phyloP scores from a whole-genome alignment of 1,139 yeast genomes.

The Scheffersomyces illinoinensis region DNA sequence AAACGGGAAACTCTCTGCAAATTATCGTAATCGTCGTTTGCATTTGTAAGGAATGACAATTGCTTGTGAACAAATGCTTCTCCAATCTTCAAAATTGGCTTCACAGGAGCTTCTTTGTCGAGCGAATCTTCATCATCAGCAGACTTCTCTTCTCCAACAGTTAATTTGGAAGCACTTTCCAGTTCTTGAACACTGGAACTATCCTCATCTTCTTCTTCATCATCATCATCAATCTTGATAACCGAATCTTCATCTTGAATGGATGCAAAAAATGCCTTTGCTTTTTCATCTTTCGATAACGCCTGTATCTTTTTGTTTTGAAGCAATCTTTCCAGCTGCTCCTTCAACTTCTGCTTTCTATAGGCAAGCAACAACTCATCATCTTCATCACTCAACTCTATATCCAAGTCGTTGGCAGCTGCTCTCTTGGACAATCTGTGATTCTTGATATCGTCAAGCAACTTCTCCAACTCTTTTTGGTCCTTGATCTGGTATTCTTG shows the following conservation, averaged over 20 bases:
- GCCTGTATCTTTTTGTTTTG: slow-evolving; percentile 54
- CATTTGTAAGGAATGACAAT: slow-evolving; percentile 58
- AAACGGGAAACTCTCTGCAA: slow-evolving; percentile 32
- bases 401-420: slow-evolving; percentile 54
- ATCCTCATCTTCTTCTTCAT: slow-evolving; percentile 23
- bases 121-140: slow-evolving; percentile 15
- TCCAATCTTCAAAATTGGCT: slow-evolving; percentile 33
- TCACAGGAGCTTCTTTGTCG: slow-evolving; percentile 18
- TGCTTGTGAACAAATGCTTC: slow-evolving; percentile 64
- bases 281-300: slow-evolving; percentile 51
- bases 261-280: slow-evolving; percentile 73
- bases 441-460: slow-evolving; percentile 78
- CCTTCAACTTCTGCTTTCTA: slow-evolving; percentile 51
- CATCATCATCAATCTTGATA: slow-evolving; percentile 30
- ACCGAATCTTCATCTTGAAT: slow-evolving; percentile 50
- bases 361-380: slow-evolving; percentile 58
- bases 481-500: slow-evolving; percentile 73
- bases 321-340: slow-evolving; percentile 56
- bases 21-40: slow-evolving; percentile 33
- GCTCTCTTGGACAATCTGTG: slow-evolving; percentile 76
- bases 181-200: slow-evolving; percentile 13
- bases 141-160: slow-evolving; percentile 5
- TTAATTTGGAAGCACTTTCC: neutral
- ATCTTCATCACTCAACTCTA: slow-evolving; percentile 69
- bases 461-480: slow-evolving; percentile 66